These are phyloP conservation scores for Solanum hybrid DNA, from an alignment of 305 asterid genomes.

Conservation along the genomic window DNA sequence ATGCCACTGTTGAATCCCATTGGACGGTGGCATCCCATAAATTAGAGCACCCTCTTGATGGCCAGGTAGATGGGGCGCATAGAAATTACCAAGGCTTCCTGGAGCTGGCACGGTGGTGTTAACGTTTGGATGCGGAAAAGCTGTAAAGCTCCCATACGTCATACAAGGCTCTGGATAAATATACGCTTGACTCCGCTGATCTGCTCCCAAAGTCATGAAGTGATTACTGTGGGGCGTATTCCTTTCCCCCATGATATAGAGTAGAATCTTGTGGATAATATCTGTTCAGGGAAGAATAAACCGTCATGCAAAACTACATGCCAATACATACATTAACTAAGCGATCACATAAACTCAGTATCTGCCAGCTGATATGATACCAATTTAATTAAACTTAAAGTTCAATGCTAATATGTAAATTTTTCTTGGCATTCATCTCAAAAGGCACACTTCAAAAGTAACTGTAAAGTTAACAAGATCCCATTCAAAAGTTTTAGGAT, in stretches of 20 bases:
- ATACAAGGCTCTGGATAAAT: slow-evolving; percentile 18
- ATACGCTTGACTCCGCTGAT: slow-evolving; percentile 37
- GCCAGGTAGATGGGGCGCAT: slow-evolving; percentile 41
- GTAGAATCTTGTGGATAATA: slow-evolving; percentile 18
- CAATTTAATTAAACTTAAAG: background rate
- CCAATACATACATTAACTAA: background rate
- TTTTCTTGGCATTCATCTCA: background rate
- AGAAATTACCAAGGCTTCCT: slow-evolving; percentile 32
- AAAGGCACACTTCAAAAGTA: background rate
- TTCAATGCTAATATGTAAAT: background rate
- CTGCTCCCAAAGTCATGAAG: slow-evolving; percentile 38
- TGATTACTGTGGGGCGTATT: slow-evolving; percentile 31
- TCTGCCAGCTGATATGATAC: background rate
- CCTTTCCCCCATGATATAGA: slow-evolving; percentile 51
- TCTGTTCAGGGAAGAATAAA: slow-evolving; percentile 30
- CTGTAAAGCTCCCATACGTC: slow-evolving; percentile 30
- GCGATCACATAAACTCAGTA: background rate
- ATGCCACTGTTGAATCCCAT: slow-evolving; percentile 31
- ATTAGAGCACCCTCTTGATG: slow-evolving; percentile 39
- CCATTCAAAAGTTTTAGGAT: background rate
- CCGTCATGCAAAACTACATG: background rate
- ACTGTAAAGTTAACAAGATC: background rate
- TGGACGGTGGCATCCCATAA: slow-evolving; percentile 42
- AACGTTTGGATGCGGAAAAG: slow-evolving; percentile 43
- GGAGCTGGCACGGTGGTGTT: slow-evolving; percentile 28